These are phyloP conservation scores for Mrakia gelida DNA, from an alignment of 768 basidiomycete species.

Conservation along the genomic window DNA sequence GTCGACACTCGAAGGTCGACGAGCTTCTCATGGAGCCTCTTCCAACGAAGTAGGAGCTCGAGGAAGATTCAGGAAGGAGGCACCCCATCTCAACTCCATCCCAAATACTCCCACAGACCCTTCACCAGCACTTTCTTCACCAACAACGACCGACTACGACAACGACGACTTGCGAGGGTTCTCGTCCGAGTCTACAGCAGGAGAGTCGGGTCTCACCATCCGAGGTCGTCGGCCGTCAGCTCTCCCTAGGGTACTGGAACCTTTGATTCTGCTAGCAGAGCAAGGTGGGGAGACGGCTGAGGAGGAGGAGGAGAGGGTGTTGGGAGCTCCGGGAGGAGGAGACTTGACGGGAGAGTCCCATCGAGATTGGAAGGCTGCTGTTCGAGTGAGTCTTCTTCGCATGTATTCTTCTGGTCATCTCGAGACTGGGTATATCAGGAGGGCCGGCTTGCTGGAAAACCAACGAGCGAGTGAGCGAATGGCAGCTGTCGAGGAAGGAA, in stretches of 20 bases:
- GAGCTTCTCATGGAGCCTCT: neutral
- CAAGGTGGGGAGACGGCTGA: constrained; percentile 31
- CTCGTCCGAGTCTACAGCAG: neutral
- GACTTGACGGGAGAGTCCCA: constrained; percentile 1
- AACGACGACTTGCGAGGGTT: neutral
- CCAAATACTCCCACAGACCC: neutral
- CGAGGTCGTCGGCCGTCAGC: neutral
- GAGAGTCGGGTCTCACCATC: neutral
- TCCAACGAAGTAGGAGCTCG: constrained; percentile 3
- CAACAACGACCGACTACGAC: neutral
- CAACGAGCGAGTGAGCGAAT: too few relatives aligned
- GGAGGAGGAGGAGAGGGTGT: constrained; percentile 31
- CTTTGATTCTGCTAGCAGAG: constrained; percentile 24
- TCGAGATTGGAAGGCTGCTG: constrained; percentile 20
- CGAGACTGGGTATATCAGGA: too few relatives aligned
- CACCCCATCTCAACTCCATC: neutral
- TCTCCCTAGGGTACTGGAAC: constrained; percentile 1
- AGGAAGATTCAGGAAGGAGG: constrained; percentile 12
- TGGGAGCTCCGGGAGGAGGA: constrained; percentile 26
- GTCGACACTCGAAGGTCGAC: neutral
- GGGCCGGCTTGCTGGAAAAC: too few relatives aligned
- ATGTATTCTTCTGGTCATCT: too few relatives aligned
- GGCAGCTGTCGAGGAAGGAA: too few relatives aligned
- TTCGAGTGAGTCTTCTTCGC: constrained; percentile 7
- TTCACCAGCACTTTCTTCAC: neutral